These are phyloP conservation scores for Acanthamoeba royreba DNA, from an alignment of 208 protist genomes.

Conservation along the genomic window DNA sequence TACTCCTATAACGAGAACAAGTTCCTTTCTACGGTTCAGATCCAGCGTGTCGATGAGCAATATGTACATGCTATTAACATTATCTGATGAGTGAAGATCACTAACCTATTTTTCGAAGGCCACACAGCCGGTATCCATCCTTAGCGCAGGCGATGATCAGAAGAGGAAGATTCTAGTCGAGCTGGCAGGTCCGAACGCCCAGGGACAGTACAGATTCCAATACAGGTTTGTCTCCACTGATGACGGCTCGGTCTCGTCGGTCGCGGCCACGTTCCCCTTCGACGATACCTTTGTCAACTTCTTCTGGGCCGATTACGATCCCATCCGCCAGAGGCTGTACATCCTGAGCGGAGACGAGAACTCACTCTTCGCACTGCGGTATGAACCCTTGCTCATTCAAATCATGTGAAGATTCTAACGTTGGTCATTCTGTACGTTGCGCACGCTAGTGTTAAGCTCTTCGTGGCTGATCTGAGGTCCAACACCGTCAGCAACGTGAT, in stretches of 20 bases:
- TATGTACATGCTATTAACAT: background rate
- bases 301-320: slow-evolving; percentile 26
- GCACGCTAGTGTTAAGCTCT: background rate
- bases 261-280: background rate
- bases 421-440: background rate
- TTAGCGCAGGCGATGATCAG: background rate
- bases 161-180: background rate
- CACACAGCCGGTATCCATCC: background rate
- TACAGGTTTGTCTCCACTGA: background rate
- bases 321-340: background rate
- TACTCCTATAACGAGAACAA: background rate
- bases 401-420: background rate
- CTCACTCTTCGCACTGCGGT: background rate
- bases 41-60: background rate
- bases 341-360: slow-evolving; percentile 9
- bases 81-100: background rate
- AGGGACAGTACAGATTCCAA: background rate
- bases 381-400: background rate
- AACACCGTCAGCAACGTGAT: background rate
- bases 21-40: background rate
- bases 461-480: background rate
- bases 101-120: background rate
- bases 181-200: background rate
- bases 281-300: slow-evolving; percentile 30
- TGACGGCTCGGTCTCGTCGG: background rate